Evolutionary conservation across 1,284 basidiomycete genomes (phyloP).

Genomic region (Dichomitus squalens): DNA sequence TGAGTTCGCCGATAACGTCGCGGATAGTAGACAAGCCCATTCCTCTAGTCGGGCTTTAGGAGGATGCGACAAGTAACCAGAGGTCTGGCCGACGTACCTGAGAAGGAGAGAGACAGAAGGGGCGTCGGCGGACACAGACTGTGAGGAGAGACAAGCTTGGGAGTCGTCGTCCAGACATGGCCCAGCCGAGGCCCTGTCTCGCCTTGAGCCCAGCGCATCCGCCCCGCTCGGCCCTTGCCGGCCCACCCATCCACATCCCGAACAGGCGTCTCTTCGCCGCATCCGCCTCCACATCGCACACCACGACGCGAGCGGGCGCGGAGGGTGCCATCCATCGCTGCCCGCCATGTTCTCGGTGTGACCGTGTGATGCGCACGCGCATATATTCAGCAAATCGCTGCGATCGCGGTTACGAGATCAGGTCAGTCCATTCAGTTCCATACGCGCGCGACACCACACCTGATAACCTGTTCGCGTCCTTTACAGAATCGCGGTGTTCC

Average conservation of each 20-base stretch:
- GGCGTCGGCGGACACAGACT: too few relatives aligned
- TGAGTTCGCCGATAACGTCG: conserved; percentile 26
- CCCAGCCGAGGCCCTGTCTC: conserved; percentile 11
- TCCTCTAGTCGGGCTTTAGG: not conserved
- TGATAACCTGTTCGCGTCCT: not conserved
- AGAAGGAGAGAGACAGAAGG: not conserved
- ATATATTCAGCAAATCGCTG: not conserved
- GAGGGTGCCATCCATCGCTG: not conserved
- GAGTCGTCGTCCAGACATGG: conserved; percentile 1
- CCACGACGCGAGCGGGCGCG: not conserved
- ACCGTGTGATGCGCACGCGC: not conserved
- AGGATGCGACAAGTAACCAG: not conserved
- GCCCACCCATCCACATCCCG: too few relatives aligned
- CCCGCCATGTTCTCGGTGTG: not conserved
- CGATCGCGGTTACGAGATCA: not conserved
- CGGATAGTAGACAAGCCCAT: conserved; percentile 24
- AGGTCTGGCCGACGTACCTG: not conserved
- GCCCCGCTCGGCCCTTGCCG: too few relatives aligned
- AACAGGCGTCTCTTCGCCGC: not conserved
- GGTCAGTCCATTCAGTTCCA: not conserved
- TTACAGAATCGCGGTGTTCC: not conserved
- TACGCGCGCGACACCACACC: not conserved
- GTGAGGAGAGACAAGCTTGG: not conserved
- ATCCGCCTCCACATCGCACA: not conserved
- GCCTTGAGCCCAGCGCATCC: too few relatives aligned